Evolutionary conservation across 2,329 filamentous ascomycete genomes (phyloP), one percentile per base, ranked within the genome.

Genomic region (Fusarium secorum): DNA sequence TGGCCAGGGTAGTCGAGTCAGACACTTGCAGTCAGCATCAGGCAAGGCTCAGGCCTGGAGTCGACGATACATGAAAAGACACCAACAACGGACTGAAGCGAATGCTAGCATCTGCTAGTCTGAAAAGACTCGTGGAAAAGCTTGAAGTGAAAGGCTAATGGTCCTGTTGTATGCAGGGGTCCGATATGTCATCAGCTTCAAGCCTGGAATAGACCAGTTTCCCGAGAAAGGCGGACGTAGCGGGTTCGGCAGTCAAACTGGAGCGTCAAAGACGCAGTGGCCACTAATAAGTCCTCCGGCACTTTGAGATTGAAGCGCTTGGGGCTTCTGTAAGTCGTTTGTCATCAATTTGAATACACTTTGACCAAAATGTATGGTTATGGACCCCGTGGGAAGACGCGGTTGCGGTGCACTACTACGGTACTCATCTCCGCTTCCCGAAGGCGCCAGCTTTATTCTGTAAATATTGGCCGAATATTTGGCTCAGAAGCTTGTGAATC

Each of bases 221-320:
- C 55, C 55, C 42, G 49, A 60, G 55, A 35, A 60, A 42, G 49
- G 18, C 45, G 64, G 64, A 58, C 24, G 59, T 44, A 65, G 64
- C 48, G 64, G 32, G 56, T 53, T 70, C 60, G 69, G 69, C 56
- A 72, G 69, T 71, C 61, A 32, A 44, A 44, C 30, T 58, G 45
- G 52, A 58, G 39, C 38, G 46, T 41, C 61, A 39, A 52, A n/a
- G 35, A 41, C 49, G 35, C 55, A 54, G 59, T 36, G 39, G 60
- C 36, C 53, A 53, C 41, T 42, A 38, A 33, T 20, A 49, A 52
- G 48, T 26, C 26, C 62, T 49, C 51, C 65, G 42, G 35, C 42
- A 66, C 39, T 26, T 55, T 61, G 42, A 51, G 32, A 48, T 45
- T 52, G 38, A 54, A 38, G 54, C n/a, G 39, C 15, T 33, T 26